A percentile compares a stretch with the other conserved stretches of the same genome.
phyloP scores from a whole-genome alignment of 2,329 filamentous ascomycete genomes.

The Blastomyces parvus region DNA sequence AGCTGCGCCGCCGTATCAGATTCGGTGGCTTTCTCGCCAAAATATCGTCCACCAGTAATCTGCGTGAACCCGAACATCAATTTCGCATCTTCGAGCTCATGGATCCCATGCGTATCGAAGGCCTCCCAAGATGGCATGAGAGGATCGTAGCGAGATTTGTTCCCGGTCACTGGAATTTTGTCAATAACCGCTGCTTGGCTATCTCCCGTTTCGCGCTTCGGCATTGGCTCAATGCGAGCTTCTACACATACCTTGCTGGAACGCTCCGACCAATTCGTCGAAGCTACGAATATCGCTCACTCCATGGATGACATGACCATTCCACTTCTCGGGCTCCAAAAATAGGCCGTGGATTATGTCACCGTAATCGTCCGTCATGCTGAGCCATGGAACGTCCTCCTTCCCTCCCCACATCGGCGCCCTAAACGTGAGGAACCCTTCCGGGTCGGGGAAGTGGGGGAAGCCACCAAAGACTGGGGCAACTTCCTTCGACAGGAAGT shows the following conservation, averaged over 20 bases:
- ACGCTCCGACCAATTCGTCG: slow-evolving; percentile 24
- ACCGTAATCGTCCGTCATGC: slow-evolving; percentile 36
- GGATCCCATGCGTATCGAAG: slow-evolving; percentile 26
- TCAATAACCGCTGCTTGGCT: not conserved
- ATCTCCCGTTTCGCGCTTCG: not conserved
- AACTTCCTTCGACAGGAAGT: slow-evolving; percentile 30
- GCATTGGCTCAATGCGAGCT: not conserved
- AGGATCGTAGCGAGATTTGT: slow-evolving; percentile 25
- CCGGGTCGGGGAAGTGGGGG: slow-evolving; percentile 28
- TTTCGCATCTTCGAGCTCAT: slow-evolving; percentile 30
- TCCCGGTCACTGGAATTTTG: slow-evolving; percentile 19
- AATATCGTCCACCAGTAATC: slow-evolving; percentile 22
- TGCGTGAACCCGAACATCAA: slow-evolving; percentile 32
- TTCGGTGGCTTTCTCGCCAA: slow-evolving; percentile 1
- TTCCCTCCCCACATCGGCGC: slow-evolving; percentile 35
- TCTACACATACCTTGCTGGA: slow-evolving; percentile 24
- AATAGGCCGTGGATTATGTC: slow-evolving; percentile 41
- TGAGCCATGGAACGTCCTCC: slow-evolving; percentile 32
- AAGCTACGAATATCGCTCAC: slow-evolving; percentile 29
- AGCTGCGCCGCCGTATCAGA: slow-evolving; percentile 1
- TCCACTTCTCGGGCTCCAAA: slow-evolving; percentile 32
- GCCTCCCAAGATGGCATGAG: slow-evolving; percentile 25
- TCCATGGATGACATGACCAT: slow-evolving; percentile 30
- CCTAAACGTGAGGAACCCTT: slow-evolving; percentile 30
- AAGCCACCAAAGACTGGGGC: slow-evolving; percentile 36